Evolutionary conservation across 148 eudicot genomes (phyloP).

Genomic region (Cornus kousa): DNA sequence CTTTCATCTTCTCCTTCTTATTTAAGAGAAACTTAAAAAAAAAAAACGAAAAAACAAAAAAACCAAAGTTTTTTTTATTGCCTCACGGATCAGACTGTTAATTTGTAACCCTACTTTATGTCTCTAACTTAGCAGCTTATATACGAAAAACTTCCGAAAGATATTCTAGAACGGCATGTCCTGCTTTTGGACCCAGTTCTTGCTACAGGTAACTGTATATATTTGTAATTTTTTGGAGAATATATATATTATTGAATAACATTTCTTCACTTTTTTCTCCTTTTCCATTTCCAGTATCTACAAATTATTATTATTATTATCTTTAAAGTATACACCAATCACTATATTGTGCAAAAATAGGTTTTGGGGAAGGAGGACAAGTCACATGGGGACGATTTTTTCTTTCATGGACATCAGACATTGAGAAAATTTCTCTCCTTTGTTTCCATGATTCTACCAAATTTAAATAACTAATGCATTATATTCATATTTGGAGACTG

Average conservation of each 20-base stretch:
- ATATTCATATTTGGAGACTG: not conserved
- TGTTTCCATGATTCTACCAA: not conserved
- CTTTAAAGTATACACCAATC: not conserved
- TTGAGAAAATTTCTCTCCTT: not conserved
- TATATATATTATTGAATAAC: too few species aligned
- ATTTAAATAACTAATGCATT: not conserved
- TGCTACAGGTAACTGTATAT: slow-evolving; percentile 66
- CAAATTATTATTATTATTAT: too few species aligned
- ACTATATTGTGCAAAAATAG: not conserved
- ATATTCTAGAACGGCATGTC: slow-evolving; percentile 92
- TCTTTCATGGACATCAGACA: not conserved
- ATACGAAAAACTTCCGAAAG: slow-evolving; percentile 91
- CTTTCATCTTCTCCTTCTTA: not conserved
- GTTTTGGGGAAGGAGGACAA: not conserved
- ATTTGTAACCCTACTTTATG: not conserved
- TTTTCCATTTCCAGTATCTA: not conserved
- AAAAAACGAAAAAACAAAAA: too few species aligned
- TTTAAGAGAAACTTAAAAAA: not conserved
- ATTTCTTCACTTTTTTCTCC: too few species aligned
- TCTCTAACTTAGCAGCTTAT: slow-evolving; percentile 59
- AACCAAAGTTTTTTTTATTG: not conserved
- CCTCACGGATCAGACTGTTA: not conserved
- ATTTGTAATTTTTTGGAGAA: too few species aligned
- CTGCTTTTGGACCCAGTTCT: slow-evolving; percentile 95
- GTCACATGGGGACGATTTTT: not conserved